phyloP scores from a whole-genome alignment of 2,329 filamentous ascomycete genomes.

The Fusarium equiseti region DNA sequence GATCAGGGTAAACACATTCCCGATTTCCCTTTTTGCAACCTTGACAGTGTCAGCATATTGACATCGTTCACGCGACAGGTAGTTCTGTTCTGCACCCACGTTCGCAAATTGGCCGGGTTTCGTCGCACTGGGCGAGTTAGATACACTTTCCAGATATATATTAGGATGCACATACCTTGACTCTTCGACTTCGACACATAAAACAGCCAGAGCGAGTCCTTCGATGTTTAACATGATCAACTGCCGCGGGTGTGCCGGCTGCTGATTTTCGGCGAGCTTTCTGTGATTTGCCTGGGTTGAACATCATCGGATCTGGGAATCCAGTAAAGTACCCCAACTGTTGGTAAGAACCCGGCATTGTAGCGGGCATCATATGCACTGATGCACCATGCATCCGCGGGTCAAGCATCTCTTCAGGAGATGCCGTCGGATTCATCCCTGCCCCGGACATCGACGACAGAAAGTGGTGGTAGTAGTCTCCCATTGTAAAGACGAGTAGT shows the following conservation, averaged over 20 bases:
- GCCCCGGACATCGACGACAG: slow-evolving; percentile 64
- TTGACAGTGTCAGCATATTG: slow-evolving; percentile 49
- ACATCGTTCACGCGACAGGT: not conserved
- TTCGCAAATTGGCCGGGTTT: slow-evolving; percentile 87
- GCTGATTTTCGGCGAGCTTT: slow-evolving; percentile 65
- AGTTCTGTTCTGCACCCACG: slow-evolving; percentile 58
- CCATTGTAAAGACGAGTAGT: slow-evolving; percentile 55
- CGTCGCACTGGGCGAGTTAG: slow-evolving; percentile 78
- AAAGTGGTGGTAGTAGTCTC: slow-evolving; percentile 69
- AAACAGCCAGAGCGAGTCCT: slow-evolving; percentile 94
- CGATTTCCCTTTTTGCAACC: slow-evolving; percentile 93
- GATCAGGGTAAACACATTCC: slow-evolving; percentile 90
- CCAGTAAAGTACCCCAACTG: slow-evolving; percentile 63
- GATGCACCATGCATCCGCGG: slow-evolving; percentile 52
- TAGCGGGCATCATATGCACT: slow-evolving; percentile 47
- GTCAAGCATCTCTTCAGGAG: slow-evolving; percentile 56
- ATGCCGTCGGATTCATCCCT: slow-evolving; percentile 54
- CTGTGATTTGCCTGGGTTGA: slow-evolving; percentile 61
- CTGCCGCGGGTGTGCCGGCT: slow-evolving; percentile 57
- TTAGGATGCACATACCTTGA: slow-evolving; percentile 71
- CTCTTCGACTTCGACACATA: slow-evolving; percentile 88
- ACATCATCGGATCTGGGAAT: slow-evolving; percentile 63
- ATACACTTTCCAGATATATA: not conserved
- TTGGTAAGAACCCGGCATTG: slow-evolving; percentile 59
- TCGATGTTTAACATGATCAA: slow-evolving; percentile 86